Evolutionary conservation across 2,329 filamentous ascomycete genomes (phyloP).

Genomic region (Cladophialophora carrionii): DNA sequence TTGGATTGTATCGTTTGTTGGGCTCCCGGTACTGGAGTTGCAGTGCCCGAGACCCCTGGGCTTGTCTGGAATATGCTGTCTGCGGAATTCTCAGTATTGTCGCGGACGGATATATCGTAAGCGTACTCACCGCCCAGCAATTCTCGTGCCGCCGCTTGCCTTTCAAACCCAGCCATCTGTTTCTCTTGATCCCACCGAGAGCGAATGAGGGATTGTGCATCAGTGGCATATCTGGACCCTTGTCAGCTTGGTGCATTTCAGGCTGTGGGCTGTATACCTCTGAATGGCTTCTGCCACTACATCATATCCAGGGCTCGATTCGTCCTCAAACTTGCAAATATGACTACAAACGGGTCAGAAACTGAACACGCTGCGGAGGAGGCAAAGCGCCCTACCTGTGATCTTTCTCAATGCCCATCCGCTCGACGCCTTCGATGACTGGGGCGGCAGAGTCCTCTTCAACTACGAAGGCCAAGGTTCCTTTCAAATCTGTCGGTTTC

Average conservation of each 20-base stretch:
- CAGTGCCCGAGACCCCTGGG: conserved; percentile 15
- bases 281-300: conserved; percentile 54
- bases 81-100: conserved; percentile 13
- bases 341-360: conserved; percentile 47
- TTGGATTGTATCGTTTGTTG: conserved; percentile 21
- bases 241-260: conserved; percentile 17
- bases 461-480: conserved; percentile 66
- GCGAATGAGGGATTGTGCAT: conserved; percentile 59
- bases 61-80: conserved; percentile 26
- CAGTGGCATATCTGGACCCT: conserved; percentile 49
- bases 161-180: conserved; percentile 44
- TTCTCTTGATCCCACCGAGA: conserved; percentile 65
- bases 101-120: background rate
- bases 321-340: conserved; percentile 72
- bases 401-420: conserved; percentile 74
- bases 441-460: conserved; percentile 71
- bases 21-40: conserved; percentile 8
- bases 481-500: conserved; percentile 69
- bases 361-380: background rate
- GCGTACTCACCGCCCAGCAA: conserved; percentile 43
- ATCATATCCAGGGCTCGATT: conserved; percentile 67
- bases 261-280: conserved; percentile 22
- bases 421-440: conserved; percentile 68
- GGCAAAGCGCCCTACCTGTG: conserved; percentile 47
- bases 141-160: conserved; percentile 46